A percentile compares a stretch with the other conserved stretches of the same genome.
Conservation (phyloP, 129 eudicot species). For the Lactuca sativa region DNA sequence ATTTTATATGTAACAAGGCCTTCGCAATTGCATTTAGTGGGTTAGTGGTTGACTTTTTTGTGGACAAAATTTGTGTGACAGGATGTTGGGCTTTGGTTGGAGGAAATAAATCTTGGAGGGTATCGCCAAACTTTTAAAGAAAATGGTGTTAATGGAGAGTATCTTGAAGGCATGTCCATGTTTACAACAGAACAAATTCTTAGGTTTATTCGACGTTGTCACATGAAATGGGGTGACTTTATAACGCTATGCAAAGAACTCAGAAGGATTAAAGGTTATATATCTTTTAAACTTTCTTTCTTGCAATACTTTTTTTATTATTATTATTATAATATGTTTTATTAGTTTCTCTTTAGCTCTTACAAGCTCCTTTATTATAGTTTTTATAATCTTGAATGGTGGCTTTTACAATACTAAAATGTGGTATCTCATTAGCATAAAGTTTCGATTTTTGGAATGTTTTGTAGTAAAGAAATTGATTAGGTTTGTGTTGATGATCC, state of each 20-base stretch:
- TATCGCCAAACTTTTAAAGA: conserved; percentile 85
- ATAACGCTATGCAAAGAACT: conserved; percentile 98
- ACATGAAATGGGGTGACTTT: conserved; percentile 99
- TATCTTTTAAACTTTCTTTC: conserved; percentile 20
- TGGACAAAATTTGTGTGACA: conserved; percentile 32
- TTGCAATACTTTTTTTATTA: not conserved
- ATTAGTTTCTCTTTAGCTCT: conserved; percentile 6
- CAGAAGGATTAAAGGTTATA: conserved; percentile 89
- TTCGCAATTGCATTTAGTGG: too few species aligned
- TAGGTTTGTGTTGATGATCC: not conserved
- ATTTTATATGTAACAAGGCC: too few species aligned
- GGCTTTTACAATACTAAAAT: too few species aligned
- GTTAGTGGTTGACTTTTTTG: conserved; percentile 19
- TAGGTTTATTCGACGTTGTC: conserved; percentile 93
- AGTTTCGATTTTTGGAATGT: not conserved
- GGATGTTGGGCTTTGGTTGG: conserved; percentile 99
- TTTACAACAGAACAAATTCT: conserved; percentile 99
- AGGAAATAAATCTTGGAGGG: conserved; percentile 88
- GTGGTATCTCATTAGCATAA: not conserved
- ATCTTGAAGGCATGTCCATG: conserved; percentile 99
- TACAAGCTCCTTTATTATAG: not conserved
- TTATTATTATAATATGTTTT: not conserved
- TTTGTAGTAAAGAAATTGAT: not conserved
- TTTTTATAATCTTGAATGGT: too few species aligned
- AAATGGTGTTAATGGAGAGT: conserved; percentile 97